phyloP scores from a whole-genome alignment of 352 stramenopile species.

The Thalassiosira livingstoniorum region DNA sequence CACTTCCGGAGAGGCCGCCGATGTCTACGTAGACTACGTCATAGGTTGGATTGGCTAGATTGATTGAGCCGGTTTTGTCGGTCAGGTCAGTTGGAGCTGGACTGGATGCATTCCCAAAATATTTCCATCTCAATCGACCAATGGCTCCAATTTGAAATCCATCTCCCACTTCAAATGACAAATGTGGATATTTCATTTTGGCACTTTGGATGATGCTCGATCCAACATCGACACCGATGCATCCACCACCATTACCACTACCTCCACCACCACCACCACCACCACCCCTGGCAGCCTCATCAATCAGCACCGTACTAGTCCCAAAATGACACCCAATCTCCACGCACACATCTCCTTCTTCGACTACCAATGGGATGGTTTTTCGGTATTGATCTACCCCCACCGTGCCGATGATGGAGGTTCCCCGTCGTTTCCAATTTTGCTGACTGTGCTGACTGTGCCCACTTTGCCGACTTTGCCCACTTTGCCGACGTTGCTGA shows the following conservation, averaged over 20 bases:
- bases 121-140: conserved; percentile 25
- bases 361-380: conserved; percentile 56
- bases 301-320: conserved; percentile 53
- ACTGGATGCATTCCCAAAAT: conserved; percentile 8
- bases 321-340: conserved; percentile 74
- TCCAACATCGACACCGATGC: conserved; percentile 68
- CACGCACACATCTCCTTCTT: conserved; percentile 45
- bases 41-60: no score
- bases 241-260: conserved; percentile 16
- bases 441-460: no score
- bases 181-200: conserved; percentile 45
- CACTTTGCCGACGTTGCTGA: no score
- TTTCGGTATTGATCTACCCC: conserved; percentile 71
- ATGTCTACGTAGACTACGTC: conserved; percentile 76
- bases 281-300: conserved; percentile 37
- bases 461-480: no score
- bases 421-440: no score
- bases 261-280: not conserved
- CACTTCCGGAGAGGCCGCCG: conserved; percentile 61
- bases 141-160: conserved; percentile 60
- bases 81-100: not conserved
- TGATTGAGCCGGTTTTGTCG: not conserved
- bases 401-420: conserved; percentile 55
- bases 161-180: conserved; percentile 71
- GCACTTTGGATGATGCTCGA: conserved; percentile 65